phyloP scores from a whole-genome alignment of 441 rosid species.

The Hypseocharis bilobata region DNA sequence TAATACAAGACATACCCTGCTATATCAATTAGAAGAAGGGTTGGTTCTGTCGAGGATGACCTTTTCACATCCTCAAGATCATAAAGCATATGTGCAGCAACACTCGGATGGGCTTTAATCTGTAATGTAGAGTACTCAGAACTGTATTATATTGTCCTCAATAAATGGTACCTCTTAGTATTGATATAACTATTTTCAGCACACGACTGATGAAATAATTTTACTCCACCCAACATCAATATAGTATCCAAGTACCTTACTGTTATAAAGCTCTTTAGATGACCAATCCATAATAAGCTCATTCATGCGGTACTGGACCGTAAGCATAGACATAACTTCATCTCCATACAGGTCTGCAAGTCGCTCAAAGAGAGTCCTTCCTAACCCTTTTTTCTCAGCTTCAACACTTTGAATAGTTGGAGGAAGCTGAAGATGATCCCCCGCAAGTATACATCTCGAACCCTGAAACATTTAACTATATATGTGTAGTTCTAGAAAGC shows the following conservation, averaged over 20 bases:
- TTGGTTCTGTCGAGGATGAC: conserved; percentile 68
- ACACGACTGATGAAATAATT: conserved; percentile 1
- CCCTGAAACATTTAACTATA: conserved; percentile 38
- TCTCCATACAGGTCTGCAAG: conserved; percentile 70
- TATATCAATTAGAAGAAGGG: conserved; percentile 67
- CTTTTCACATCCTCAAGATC: conserved; percentile 64
- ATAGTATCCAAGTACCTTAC: conserved; percentile 43
- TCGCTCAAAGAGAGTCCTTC: conserved; percentile 88
- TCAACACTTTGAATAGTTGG: conserved; percentile 91
- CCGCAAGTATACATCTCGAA: conserved; percentile 80
- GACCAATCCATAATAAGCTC: conserved; percentile 98
- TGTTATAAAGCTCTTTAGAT: conserved; percentile 67
- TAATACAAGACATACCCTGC: conserved; percentile 50
- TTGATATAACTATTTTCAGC: not conserved
- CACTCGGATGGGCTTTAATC: conserved; percentile 77
- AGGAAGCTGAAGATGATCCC: conserved; percentile 95
- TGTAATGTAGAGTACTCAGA: conserved; percentile 19
- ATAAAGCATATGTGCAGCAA: conserved; percentile 73
- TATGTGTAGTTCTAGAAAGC: not conserved
- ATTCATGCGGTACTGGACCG: conserved; percentile 94
- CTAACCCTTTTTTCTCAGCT: conserved; percentile 91
- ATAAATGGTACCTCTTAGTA: not conserved
- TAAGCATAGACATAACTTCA: conserved; percentile 77
- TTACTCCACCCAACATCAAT: conserved; percentile 10
- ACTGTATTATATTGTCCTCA: not conserved